Base-by-base conservation (phyloP, 805 yeast species). In the Cyberlindnera mississippiensis region DNA sequence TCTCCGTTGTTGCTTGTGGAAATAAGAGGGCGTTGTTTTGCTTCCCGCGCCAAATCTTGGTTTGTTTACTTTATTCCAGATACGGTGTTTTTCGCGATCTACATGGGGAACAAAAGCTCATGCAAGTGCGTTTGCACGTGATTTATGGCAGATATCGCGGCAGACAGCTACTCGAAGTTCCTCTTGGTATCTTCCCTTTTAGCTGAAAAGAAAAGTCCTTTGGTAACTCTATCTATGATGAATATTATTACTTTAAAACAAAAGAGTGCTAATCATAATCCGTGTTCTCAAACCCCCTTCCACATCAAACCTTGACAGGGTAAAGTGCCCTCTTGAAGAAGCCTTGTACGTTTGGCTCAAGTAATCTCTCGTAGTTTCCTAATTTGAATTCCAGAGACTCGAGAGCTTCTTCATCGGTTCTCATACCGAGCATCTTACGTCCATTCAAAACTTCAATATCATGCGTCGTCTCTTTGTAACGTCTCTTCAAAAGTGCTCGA, bases 401-500 rank as follows among this genome's bases (percentile, higher is more conserved):
- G 16, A 39, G n/a, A 2, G 34, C 30, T 8, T 29, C 24, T 4
- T 29, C 33, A 15, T 44, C 47, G 9, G 32, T 35, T 9, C 12
- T 31, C 5, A 34, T 10, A 2, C 36, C 33, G 12, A 44, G 36
- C 4, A 20, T 16, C 26, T 35, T 35, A 14, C 35, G 30, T 17
- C 35, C 36, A 12, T 39, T 14, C 5, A 43, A 22, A 12, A 11
- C n/a, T 15, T 40, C 36, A n/a, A 29, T 16, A 15, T 38, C 37
- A 4, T 27, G 12, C 17, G n/a, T 19, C 10, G 36, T 35, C 28
- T 35, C 44, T 15, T 22, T 26, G 10, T 24, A 27, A 28, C 49
- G 32, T 34, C 34, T 36, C 17, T 11, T 30, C 15, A 48, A 47
- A 7, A 76, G 45, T 38, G 61, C 61, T 35, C 66, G 49, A 4